A percentile compares a stretch with the other conserved stretches of the same genome.
phyloP scores from a whole-genome alignment of 331 rosid species.

The Phaseolus coccineus region DNA sequence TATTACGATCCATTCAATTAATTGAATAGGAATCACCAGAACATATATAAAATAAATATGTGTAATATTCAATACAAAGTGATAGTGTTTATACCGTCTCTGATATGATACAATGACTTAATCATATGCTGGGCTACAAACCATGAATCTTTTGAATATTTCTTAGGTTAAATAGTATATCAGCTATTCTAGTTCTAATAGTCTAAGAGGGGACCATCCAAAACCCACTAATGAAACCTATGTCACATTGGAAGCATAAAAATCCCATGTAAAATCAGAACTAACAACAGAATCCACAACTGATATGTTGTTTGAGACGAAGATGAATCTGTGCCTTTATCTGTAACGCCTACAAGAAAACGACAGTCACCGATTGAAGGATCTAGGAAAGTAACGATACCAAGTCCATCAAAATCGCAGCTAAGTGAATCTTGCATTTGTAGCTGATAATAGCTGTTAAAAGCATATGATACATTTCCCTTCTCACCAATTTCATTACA shows the following conservation, averaged over 20 bases:
- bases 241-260: slow-evolving; percentile 47
- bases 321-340: slow-evolving; percentile 57
- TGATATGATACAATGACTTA: slow-evolving; percentile 48
- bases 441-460: slow-evolving; percentile 95
- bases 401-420: slow-evolving; percentile 93
- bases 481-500: slow-evolving; percentile 86
- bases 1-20: slow-evolving; percentile 23
- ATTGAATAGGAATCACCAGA: not conserved
- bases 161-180: slow-evolving; percentile 52
- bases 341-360: slow-evolving; percentile 85
- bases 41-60: slow-evolving; percentile 38
- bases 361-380: slow-evolving; percentile 89
- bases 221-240: slow-evolving; percentile 62
- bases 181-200: slow-evolving; percentile 51
- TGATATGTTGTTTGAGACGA: slow-evolving; percentile 42
- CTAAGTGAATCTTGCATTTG: slow-evolving; percentile 80
- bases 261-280: slow-evolving; percentile 51
- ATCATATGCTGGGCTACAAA: slow-evolving; percentile 45
- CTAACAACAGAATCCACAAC: slow-evolving; percentile 47
- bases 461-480: slow-evolving; percentile 94
- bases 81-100: slow-evolving; percentile 35
- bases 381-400: slow-evolving; percentile 79
- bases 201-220: slow-evolving; percentile 61
- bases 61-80: slow-evolving; percentile 39
- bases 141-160: slow-evolving; percentile 49